These are phyloP conservation scores for Aspergillus fumigatiaffinis DNA, from an alignment of 2,329 filamentous ascomycete genomes.

Conservation along the genomic window DNA sequence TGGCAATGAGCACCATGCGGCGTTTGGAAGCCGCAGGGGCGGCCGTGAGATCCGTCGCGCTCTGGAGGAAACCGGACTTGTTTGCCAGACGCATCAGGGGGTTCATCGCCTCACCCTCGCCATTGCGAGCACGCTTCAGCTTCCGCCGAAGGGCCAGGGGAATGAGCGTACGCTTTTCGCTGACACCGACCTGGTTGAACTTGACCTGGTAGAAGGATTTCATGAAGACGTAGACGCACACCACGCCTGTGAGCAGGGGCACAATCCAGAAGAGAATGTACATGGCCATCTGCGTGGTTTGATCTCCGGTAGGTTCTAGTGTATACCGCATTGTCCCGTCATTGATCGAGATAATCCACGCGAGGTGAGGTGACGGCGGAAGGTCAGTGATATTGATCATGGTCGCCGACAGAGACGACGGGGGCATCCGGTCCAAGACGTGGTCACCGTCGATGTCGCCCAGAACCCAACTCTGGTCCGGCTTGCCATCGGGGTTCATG, in stretches of 20 bases:
- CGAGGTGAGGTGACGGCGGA: conserved; percentile 52
- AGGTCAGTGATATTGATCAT: conserved; percentile 56
- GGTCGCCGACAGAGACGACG: conserved; percentile 52
- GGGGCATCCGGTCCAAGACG: conserved; percentile 58
- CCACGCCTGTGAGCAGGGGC: conserved; percentile 47
- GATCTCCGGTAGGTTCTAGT: conserved; percentile 50
- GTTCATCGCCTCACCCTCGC: conserved; percentile 28
- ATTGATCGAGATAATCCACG: conserved; percentile 53
- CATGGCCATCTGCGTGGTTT: conserved; percentile 51
- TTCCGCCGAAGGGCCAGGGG: conserved; percentile 14
- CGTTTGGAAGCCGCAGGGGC: conserved; percentile 28
- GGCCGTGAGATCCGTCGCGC: conserved; percentile 26
- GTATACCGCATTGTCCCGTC: conserved; percentile 54
- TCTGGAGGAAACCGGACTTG: conserved; percentile 36
- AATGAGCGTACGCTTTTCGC: conserved; percentile 35
- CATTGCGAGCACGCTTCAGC: conserved; percentile 27
- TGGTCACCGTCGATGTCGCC: conserved; percentile 61
- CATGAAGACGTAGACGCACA: conserved; percentile 54
- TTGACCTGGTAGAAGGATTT: conserved; percentile 60
- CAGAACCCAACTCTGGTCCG: conserved; percentile 55
- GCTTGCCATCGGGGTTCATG: conserved; percentile 58
- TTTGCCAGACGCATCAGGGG: conserved; percentile 32
- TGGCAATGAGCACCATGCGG: conserved; percentile 61
- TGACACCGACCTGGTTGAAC: conserved; percentile 55
- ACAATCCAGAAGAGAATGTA: conserved; percentile 52